phyloP scores from a whole-genome alignment of 345 rosid species.

The Citrus inodora region DNA sequence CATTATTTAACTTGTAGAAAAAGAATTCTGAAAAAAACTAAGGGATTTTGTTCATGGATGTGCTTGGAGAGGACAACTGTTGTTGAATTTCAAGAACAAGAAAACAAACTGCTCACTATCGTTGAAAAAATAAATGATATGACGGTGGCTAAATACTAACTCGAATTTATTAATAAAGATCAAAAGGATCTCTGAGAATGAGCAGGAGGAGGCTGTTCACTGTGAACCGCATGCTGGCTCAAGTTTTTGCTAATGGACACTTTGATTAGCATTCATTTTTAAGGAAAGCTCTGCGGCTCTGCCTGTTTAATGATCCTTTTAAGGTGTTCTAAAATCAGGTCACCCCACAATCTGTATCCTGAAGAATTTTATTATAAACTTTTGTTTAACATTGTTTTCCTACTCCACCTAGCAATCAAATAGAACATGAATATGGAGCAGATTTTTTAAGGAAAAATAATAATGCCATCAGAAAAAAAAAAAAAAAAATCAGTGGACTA shows the following conservation, averaged over 20 bases:
- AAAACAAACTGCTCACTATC: not conserved
- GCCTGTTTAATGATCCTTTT: not conserved
- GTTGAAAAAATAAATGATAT: no score
- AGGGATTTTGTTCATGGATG: not conserved
- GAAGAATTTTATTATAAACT: not conserved
- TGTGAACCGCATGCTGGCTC: not conserved
- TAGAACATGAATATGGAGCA: not conserved
- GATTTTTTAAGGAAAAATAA: not conserved
- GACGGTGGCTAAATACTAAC: not conserved
- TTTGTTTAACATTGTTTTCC: not conserved
- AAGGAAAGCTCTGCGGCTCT: not conserved
- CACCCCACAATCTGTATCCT: not conserved
- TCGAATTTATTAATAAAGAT: not conserved
- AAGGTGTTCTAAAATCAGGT: not conserved
- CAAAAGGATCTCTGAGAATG: not conserved
- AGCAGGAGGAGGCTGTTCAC: not conserved
- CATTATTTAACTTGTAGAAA: not conserved
- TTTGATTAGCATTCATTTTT: no score
- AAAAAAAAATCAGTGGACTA: conserved; percentile 5
- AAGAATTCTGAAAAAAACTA: no score
- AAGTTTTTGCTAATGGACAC: no score
- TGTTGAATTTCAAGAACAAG: not conserved
- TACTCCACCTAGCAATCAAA: not conserved
- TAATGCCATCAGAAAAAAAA: not conserved
- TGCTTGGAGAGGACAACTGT: not conserved